Evolutionary conservation across 257 asterid genomes (phyloP), one percentile per base, ranked within the genome.

Genomic region (Orobanche coerulescens): DNA sequence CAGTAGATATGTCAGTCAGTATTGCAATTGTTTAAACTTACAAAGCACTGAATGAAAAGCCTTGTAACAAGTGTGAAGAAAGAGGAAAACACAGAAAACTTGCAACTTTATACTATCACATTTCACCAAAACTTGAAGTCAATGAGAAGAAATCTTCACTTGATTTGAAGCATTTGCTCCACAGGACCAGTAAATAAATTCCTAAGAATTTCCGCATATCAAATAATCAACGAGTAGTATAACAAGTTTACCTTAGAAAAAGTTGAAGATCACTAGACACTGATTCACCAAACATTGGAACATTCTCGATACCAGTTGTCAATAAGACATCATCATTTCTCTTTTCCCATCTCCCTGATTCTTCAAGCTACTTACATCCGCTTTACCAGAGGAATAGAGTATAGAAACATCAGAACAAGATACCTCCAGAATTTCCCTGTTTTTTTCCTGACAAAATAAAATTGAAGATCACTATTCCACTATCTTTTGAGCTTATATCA

Each of bases 391-490:
- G 70, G 85, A 63, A 55, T 44, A 72, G 68, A 61, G 50, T 42
- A 54, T 25, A 44, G 78, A 49, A 69, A 44, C 66, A 54, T 40
- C 78, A 50, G 55, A 53, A n/a, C 65, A 65, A 70, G 73, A 40
- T 68, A 77, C 49, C 50, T 79, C 61, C 66, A 79, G 58, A 31
- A 61, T 63, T 70, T 82, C 83, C 69, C 79, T 73, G 48, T 58
- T 67, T 65, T 73, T 85, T 56, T 61, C 79, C 88, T 48, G 95
- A 81, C 43, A 84, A 73, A 77, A 93, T 63, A 76, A 81, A 86
- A 62, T 84, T 67, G 58, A 73, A 67, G 24, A 84, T 52, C 74
- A 71, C 62, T 74, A 53, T 77, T 61, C 62, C 80, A 58, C 70
- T 46, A 53, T 78, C 88, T 36, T 56, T 62, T 44, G 63, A 67